Conservation (phyloP, 1,284 basidiomycete genomes). For the Cryptococcus sp. region DNA sequence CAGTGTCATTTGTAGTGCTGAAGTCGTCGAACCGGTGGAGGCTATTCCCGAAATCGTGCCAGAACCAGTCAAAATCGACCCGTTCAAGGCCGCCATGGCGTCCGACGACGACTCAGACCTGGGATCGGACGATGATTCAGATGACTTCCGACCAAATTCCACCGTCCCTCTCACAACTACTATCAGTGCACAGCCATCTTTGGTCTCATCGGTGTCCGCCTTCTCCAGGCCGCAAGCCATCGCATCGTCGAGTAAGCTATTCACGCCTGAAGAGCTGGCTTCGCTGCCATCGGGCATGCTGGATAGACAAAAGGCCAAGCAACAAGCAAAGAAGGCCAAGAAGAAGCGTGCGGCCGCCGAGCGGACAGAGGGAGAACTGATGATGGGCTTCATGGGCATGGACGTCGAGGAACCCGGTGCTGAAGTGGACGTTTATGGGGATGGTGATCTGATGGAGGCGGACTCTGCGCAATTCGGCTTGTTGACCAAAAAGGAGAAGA, state of each 20-base stretch:
- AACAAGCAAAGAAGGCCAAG: constrained; percentile 51
- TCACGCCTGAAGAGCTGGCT: constrained; percentile 50
- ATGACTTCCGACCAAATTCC: constrained; percentile 11
- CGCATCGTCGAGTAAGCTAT: constrained; percentile 29
- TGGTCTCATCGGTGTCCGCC: neutral
- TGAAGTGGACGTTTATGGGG: constrained; percentile 12
- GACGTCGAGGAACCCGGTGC: constrained; percentile 33
- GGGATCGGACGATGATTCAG: constrained; percentile 13
- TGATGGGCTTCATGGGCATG: constrained; percentile 47
- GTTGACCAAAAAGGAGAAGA: constrained; percentile 23
- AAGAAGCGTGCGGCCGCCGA: constrained; percentile 42
- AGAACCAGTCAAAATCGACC: constrained; percentile 3
- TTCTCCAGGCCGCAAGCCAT: constrained; percentile 1
- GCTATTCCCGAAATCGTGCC: neutral
- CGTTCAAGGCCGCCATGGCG: neutral
- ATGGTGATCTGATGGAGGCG: neutral
- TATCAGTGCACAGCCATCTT: constrained; percentile 2
- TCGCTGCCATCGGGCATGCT: constrained; percentile 36
- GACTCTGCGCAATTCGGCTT: neutral
- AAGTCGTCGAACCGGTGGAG: neutral
- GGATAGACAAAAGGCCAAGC: constrained; percentile 42
- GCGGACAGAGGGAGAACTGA: constrained; percentile 45
- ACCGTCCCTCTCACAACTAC: constrained; percentile 2
- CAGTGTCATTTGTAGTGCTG: too few species aligned
- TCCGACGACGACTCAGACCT: constrained; percentile 15